These are phyloP conservation scores for Populus deltoides DNA, from an alignment of 345 rosid species.

Conservation along the genomic window DNA sequence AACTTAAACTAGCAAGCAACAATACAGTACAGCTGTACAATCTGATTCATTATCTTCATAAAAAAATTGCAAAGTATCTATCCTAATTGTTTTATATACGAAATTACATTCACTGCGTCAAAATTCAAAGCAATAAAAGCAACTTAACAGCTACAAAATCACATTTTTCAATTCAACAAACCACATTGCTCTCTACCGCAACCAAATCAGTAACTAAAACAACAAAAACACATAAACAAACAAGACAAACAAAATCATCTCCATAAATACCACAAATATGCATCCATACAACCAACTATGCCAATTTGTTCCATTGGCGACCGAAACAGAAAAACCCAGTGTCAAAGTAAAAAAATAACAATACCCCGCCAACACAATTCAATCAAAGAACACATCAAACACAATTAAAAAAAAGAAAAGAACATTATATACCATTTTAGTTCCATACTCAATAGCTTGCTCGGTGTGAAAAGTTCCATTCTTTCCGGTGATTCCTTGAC, in stretches of 20 bases:
- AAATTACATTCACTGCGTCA: background rate
- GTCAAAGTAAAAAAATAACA: background rate
- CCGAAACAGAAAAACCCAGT: background rate
- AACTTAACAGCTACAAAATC: no score
- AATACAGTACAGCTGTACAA: no score
- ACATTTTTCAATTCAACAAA: background rate
- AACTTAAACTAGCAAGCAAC: background rate
- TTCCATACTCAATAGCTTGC: constrained; percentile 96
- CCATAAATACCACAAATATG: background rate
- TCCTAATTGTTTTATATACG: background rate
- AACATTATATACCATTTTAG: constrained; percentile 63
- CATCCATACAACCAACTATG: background rate
- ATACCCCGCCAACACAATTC: background rate
- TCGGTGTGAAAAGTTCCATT: constrained; percentile 94
- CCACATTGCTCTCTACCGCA: background rate
- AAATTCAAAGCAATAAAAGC: no score
- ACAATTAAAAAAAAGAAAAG: background rate
- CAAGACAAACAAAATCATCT: background rate
- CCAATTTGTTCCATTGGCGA: background rate
- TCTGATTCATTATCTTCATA: background rate
- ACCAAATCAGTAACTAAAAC: no score
- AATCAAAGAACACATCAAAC: background rate
- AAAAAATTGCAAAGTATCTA: background rate
- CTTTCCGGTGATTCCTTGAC: constrained; percentile 97
- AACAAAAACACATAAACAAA: background rate